phyloP scores from a whole-genome alignment of 208 protist genomes.

The Borovskyia barvae region DNA sequence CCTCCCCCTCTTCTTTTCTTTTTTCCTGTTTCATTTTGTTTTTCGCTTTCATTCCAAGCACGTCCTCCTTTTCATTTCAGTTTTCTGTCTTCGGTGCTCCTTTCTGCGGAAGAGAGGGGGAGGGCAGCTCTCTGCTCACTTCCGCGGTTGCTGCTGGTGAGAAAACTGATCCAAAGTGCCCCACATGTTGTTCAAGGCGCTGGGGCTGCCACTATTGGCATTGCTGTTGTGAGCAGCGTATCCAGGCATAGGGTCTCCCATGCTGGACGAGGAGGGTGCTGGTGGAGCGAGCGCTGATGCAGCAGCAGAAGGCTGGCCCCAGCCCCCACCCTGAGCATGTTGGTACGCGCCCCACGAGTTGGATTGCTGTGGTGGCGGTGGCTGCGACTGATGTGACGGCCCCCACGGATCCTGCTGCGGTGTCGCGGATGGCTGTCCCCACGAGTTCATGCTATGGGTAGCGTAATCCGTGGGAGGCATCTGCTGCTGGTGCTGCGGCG shows the following conservation, averaged over 20 bases:
- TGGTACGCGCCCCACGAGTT: conserved; percentile 10
- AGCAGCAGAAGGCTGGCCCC: conserved; percentile 15
- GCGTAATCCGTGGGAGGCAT: neutral
- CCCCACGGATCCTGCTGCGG: conserved; percentile 21
- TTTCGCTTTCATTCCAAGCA: no score
- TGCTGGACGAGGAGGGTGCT: no score
- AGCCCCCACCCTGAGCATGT: conserved; percentile 21
- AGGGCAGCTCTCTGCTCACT: no score
- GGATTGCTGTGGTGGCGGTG: neutral
- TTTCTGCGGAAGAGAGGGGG: neutral
- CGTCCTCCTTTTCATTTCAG: no score
- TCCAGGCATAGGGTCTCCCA: no score
- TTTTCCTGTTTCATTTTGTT: no score
- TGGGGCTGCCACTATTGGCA: neutral
- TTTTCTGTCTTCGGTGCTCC: neutral
- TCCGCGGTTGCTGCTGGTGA: conserved; percentile 29
- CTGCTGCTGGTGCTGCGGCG: conserved; percentile 1
- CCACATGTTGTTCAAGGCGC: conserved; percentile 39
- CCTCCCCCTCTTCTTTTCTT: no score
- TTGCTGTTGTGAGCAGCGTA: no score
- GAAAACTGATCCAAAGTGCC: conserved; percentile 34
- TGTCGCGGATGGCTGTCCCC: conserved; percentile 8
- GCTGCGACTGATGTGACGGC: conserved; percentile 11
- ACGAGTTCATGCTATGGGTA: no score
- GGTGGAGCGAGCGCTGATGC: neutral